Evolutionary conservation across 176 grass and related monocot genomes (phyloP).

Genomic region (Musa acuminata): DNA sequence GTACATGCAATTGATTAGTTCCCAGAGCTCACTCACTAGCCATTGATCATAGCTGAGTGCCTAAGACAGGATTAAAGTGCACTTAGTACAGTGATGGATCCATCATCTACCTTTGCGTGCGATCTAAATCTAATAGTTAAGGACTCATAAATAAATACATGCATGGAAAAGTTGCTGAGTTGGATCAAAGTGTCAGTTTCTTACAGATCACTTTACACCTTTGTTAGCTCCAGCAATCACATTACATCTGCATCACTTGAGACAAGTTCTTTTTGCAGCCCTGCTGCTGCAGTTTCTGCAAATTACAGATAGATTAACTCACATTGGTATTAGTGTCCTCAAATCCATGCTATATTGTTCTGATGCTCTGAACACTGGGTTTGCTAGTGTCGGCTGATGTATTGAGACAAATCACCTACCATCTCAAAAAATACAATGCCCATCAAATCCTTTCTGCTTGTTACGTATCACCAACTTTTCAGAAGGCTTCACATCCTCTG

Average conservation of each 20-base stretch:
- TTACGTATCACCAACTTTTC: conserved; percentile 2
- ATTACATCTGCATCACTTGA: no score
- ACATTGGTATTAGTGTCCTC: no score
- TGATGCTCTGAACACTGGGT: neutral
- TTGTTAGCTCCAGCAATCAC: neutral
- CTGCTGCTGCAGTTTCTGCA: no score
- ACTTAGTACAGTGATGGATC: neutral
- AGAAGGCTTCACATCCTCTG: neutral
- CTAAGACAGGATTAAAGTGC: neutral
- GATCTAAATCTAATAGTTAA: neutral
- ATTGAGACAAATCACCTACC: conserved; percentile 4
- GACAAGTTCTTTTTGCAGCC: no score
- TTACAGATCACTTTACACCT: neutral
- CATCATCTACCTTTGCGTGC: neutral
- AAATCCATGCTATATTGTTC: no score
- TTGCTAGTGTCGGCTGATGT: neutral
- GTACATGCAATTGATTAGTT: no score
- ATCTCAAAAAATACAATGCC: neutral
- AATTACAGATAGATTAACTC: no score
- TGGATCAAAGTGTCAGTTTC: neutral
- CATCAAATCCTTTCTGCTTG: conserved; percentile 2
- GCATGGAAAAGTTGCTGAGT: neutral
- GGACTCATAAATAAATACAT: neutral
- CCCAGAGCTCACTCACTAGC: no score
- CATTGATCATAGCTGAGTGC: no score